phyloP scores from a whole-genome alignment of 2,329 filamentous ascomycete species.

The Alternaria tenuissima region DNA sequence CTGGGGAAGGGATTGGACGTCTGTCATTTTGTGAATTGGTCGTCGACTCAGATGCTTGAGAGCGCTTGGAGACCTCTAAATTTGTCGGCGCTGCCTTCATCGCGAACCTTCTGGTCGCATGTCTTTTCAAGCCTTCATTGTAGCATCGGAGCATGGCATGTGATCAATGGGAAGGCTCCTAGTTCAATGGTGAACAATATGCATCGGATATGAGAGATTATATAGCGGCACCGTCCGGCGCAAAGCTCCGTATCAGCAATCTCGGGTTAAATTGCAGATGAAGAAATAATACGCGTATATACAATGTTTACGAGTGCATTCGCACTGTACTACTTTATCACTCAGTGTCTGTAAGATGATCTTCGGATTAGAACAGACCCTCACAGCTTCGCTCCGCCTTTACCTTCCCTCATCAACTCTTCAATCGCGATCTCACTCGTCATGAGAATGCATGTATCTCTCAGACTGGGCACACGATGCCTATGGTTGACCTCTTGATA shows the following conservation, averaged over 20 bases:
- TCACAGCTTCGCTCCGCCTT: conserved; percentile 19
- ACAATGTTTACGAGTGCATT: not conserved
- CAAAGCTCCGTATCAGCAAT: not conserved
- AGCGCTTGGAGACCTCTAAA: not conserved
- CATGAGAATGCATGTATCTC: conserved; percentile 63
- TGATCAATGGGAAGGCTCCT: not conserved
- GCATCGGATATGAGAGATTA: not conserved
- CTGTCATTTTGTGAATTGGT: conserved; percentile 3
- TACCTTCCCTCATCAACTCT: conserved; percentile 17
- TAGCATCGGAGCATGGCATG: not conserved
- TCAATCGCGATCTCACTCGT: conserved; percentile 59
- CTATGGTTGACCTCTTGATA: conserved; percentile 67
- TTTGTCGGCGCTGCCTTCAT: not conserved
- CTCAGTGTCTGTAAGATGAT: no score
- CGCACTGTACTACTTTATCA: not conserved
- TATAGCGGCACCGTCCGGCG: not conserved
- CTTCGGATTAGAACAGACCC: not conserved
- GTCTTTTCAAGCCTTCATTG: not conserved
- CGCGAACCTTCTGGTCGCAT: fast-evolving
- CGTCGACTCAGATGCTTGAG: conserved; percentile 3
- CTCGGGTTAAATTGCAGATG: no score
- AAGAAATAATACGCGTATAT: not conserved
- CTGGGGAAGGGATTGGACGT: conserved; percentile 22
- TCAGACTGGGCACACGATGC: conserved; percentile 60
- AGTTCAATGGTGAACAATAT: not conserved